Evolutionary conservation across 257 asterid species (phyloP), one percentile per base, ranked within the genome.

Genomic region (Solanum corneliomulleri): DNA sequence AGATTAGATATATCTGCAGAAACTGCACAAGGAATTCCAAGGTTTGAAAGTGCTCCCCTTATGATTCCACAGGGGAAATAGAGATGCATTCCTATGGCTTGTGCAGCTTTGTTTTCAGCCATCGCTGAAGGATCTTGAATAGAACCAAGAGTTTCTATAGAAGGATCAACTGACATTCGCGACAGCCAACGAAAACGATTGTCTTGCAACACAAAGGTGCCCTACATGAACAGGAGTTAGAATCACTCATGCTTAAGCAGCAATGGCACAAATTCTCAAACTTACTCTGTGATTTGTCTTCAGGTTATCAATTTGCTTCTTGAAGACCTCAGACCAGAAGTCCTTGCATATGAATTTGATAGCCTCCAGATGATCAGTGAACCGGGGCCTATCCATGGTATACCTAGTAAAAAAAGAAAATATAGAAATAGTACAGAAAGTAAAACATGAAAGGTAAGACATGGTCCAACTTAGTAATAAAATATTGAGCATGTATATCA

Each of bases 21-120:
- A 91, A 97, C 99, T 89, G 99, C 99, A 94, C 98, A 95, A n/a
- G 95, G 95, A 89, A 97, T 97, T 86, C 99, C 99, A 95, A 97
- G 92, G 93, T 97, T 97, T 74, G 99, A 95, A 66, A 97, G 99
- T 44, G 98, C 98, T 85, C 99, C 99, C 88, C 99, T 93, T 83
- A 97, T 95, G 85, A 97, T 95, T 84, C 99, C 99, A 92, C 99
- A 95, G 37, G 99, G 99, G 88, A 97, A 97, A 89, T 97, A 97
- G 35, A 97, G 96, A 94, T 97, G 99, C 98, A 97, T 91, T 87
- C 99, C 98, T 14, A 96, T 91, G 82, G 96, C 96, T 91, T 95
- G 97, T 58, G 96, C 95, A 77, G 93, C 93, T 90, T 93, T 94
- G 88, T 93, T 97, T 89, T 94, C 99, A 25, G 98, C 97, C 97